phyloP scores from a whole-genome alignment of 768 basidiomycete species.

The Auriscalpium microsporum region DNA sequence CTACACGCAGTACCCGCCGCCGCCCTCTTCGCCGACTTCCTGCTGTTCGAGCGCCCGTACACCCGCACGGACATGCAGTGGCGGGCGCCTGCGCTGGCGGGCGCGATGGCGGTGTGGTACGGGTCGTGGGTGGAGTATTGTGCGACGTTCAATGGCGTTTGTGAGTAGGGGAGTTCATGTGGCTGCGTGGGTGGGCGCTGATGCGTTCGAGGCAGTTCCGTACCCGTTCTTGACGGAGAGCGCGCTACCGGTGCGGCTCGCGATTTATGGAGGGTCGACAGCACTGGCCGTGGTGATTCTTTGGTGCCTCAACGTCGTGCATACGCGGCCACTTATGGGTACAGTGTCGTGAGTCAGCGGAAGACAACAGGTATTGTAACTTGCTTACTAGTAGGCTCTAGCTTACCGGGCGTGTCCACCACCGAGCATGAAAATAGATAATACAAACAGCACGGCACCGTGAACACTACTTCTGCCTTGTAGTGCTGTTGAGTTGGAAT shows the following conservation, averaged over 20 bases:
- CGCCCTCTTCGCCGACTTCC: slow-evolving; percentile 57
- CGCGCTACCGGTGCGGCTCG: slow-evolving; percentile 39
- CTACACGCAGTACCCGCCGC: slow-evolving; percentile 59
- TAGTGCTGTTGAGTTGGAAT: no score
- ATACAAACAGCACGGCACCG: no score
- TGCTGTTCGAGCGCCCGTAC: slow-evolving; percentile 55
- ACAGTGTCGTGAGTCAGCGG: no score
- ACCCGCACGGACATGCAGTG: slow-evolving; percentile 23
- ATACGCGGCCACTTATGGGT: slow-evolving; percentile 20
- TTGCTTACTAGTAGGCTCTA: no score
- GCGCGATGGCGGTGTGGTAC: slow-evolving; percentile 39
- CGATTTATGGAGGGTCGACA: slow-evolving; percentile 50
- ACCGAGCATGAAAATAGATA: no score
- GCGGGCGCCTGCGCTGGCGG: slow-evolving; percentile 25
- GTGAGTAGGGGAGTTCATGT: slow-evolving; percentile 32
- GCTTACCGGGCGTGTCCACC: no score
- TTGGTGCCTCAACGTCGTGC: slow-evolving; percentile 49
- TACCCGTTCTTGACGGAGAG: slow-evolving; percentile 76
- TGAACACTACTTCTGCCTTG: no score
- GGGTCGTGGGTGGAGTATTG: slow-evolving; percentile 60
- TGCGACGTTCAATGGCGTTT: slow-evolving; percentile 48
- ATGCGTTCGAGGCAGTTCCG: slow-evolving; percentile 42
- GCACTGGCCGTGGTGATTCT: slow-evolving; percentile 49
- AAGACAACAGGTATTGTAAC: no score
- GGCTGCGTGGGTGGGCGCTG: not conserved